Evolutionary conservation across 176 grass and related monocot genomes (phyloP), one percentile per base, ranked within the genome.

Genomic region (Ensete ventricosum): DNA sequence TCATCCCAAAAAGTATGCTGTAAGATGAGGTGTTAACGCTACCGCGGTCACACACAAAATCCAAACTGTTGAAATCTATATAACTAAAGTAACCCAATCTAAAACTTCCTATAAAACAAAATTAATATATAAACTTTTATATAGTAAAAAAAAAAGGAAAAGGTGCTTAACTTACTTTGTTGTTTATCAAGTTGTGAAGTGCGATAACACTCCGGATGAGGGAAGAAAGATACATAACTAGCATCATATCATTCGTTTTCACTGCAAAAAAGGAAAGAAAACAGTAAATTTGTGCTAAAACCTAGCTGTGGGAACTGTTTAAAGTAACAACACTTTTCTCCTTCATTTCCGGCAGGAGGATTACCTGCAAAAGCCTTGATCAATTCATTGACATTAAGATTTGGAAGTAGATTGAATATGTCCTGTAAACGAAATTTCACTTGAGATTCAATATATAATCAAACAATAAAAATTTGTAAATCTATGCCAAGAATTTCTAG

Each of bases 201-300:
- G 90, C 94, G 52, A 98, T 89, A 69, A 98, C 94, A 78, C 90
- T 93, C 24, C 90, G 86, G 54, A 98, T 91, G 50, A 98, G 86
- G 58, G 94, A 98, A 76, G 94, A 98, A 25, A 98, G 78, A 77
- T 98, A 98, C 78, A 93, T 85, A 26, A 98, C 94, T 77, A 98
- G 69, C 94, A 98, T 98, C 90, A 93, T 93, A 76, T 93, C 94
- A 82, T 93, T 98, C 85, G 90, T 98, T 98, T 98, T 98, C 80
- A 98, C 94, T 98, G 88, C 78, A 77, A 73, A 62, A 29, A 66
- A 53, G 49, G 2, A 23, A 14, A n/a, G 49, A 60, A 14, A n/a
- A 60, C 11, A 17, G n/a, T 50, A 84, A 80, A 59, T 59, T 75
- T 77, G 51, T 49, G 22, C 70, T 65, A 25, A 76, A 55, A 78